Evolutionary conservation across 2,329 filamentous ascomycete species (phyloP).

Genomic region (Elsinoe fawcettii): DNA sequence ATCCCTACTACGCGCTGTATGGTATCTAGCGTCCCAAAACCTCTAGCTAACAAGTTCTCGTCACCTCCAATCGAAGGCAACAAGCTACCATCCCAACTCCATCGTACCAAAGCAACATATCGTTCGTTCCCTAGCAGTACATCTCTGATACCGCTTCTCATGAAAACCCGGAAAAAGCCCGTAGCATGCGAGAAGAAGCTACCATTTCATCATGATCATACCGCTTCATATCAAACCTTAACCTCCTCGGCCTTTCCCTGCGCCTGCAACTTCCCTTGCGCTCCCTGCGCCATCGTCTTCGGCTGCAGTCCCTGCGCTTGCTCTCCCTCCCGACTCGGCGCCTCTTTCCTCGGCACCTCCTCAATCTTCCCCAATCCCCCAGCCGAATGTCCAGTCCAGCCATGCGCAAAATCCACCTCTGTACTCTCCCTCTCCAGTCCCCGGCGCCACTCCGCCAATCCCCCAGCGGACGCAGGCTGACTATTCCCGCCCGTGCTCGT

Average conservation of each 20-base stretch:
- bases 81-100: not conserved
- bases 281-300: no score
- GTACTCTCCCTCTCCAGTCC: slow-evolving; percentile 54
- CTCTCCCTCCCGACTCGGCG: not conserved
- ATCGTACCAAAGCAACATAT: not conserved
- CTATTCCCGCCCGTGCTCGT: not conserved
- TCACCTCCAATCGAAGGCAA: not conserved
- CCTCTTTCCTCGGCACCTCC: not conserved
- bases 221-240: not conserved
- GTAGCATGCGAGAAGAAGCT: not conserved
- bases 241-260: not conserved
- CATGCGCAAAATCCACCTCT: not conserved
- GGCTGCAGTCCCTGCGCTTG: no score
- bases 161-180: not conserved
- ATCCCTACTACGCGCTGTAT: slow-evolving; percentile 6
- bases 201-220: not conserved
- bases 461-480: slow-evolving; percentile 55
- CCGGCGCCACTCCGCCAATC: slow-evolving; percentile 71
- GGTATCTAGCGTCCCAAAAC: slow-evolving; percentile 2
- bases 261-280: not conserved
- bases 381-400: not conserved
- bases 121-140: not conserved
- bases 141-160: not conserved
- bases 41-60: not conserved
- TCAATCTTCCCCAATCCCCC: slow-evolving; percentile 1